phyloP scores from a whole-genome alignment of 2,329 filamentous ascomycete genomes.

The Fusarium aywerte region DNA sequence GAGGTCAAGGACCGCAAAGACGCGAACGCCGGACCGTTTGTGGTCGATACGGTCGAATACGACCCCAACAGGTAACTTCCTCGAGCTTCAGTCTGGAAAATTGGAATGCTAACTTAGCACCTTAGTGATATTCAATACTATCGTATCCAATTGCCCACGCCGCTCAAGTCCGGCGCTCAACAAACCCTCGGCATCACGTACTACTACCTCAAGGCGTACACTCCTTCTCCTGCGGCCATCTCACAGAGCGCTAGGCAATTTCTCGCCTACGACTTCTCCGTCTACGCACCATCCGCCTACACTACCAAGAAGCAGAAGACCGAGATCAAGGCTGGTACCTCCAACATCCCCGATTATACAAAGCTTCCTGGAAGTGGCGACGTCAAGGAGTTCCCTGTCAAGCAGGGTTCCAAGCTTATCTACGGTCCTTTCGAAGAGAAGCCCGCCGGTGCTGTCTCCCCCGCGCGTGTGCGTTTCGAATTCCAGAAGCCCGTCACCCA shows the following conservation, averaged over 20 bases:
- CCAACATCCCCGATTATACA: constrained; percentile 86
- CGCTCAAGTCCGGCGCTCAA: constrained; percentile 80
- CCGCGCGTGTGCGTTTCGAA: constrained; percentile 87
- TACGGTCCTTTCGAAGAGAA: constrained; percentile 91
- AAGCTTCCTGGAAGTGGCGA: constrained; percentile 71
- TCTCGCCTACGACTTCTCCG: constrained; percentile 85
- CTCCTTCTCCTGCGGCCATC: constrained; percentile 83
- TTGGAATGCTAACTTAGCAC: constrained; percentile 25
- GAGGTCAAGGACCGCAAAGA: constrained; percentile 96
- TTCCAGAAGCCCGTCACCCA: constrained; percentile 93
- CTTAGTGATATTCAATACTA: constrained; percentile 81
- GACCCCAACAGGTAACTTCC: constrained; percentile 65
- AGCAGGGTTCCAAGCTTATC: constrained; percentile 84
- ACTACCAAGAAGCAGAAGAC: constrained; percentile 93
- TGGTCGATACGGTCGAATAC: constrained; percentile 73
- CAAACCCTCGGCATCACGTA: constrained; percentile 90
- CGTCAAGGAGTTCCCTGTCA: constrained; percentile 75
- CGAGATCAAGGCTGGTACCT: constrained; percentile 84
- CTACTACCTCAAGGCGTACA: constrained; percentile 80
- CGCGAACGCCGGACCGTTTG: constrained; percentile 72
- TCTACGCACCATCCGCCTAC: constrained; percentile 86
- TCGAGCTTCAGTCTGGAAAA: background rate
- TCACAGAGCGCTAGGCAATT: constrained; percentile 88
- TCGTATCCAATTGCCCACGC: constrained; percentile 79
- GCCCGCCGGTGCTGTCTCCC: constrained; percentile 78